These are phyloP conservation scores for Mangifera indica DNA, from an alignment of 345 rosid genomes.

Conservation along the genomic window DNA sequence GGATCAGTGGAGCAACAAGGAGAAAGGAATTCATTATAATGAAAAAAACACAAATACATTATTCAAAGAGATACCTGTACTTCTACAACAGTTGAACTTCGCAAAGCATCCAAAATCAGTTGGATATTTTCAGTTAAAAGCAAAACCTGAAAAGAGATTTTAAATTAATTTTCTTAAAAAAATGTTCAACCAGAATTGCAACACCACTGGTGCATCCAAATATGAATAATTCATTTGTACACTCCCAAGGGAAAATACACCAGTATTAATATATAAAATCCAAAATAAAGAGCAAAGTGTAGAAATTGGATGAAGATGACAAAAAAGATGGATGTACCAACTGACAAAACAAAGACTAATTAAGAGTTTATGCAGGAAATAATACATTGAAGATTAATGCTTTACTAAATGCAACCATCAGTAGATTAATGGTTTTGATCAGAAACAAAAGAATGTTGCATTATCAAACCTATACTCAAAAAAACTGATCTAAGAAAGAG, in stretches of 20 bases:
- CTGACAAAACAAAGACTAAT: conserved; percentile 6
- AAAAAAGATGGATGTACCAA: neutral
- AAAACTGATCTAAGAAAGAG: neutral
- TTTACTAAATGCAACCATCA: neutral
- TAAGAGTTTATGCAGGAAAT: neutral
- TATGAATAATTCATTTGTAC: neutral
- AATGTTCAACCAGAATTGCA: neutral
- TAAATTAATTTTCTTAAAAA: neutral
- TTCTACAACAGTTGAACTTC: conserved; percentile 60
- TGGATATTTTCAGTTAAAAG: conserved; percentile 60
- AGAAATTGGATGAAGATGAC: neutral
- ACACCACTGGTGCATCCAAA: neutral
- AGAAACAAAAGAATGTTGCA: neutral
- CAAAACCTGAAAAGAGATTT: conserved; percentile 49
- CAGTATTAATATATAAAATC: neutral
- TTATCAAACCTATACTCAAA: neutral
- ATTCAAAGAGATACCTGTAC: conserved; percentile 54
- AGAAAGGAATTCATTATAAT: too few species aligned
- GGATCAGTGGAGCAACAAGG: too few species aligned
- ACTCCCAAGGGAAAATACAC: neutral
- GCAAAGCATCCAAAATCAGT: conserved; percentile 68
- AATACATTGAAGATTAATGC: neutral
- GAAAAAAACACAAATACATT: neutral
- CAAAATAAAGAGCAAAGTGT: neutral
- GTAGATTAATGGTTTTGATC: neutral